Percentiles rank a stretch among this genome's conserved stretches.
Conservation (phyloP, 176 grass and related monocot genomes). For the Pontederia paniculata region DNA sequence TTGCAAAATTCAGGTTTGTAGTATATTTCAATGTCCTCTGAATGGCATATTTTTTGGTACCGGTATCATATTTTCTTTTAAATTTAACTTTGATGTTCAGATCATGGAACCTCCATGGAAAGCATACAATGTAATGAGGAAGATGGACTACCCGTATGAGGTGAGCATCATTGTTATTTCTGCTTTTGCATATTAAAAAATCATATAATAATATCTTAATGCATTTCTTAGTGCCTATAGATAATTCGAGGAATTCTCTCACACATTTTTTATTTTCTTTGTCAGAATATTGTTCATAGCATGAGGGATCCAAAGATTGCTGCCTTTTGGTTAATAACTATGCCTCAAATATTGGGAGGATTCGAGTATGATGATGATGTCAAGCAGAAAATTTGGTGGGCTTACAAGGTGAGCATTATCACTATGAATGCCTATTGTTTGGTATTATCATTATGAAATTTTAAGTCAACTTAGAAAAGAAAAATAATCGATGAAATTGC, state of each 20-base stretch:
- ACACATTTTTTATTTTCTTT: background rate
- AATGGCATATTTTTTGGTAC: background rate
- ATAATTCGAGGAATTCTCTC: no score
- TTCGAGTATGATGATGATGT: slow-evolving; percentile 29
- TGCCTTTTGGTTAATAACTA: slow-evolving; percentile 29
- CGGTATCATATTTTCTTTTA: background rate
- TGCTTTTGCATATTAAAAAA: background rate
- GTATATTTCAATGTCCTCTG: no score
- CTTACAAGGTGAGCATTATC: slow-evolving; percentile 13
- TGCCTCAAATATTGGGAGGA: slow-evolving; percentile 26
- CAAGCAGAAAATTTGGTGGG: slow-evolving; percentile 28
- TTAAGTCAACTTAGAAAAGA: no score
- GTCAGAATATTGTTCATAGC: slow-evolving; percentile 28
- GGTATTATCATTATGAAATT: background rate
- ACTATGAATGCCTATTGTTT: background rate
- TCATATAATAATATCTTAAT: background rate
- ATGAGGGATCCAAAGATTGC: slow-evolving; percentile 34
- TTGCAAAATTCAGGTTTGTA: no score
- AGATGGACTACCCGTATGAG: slow-evolving; percentile 36
- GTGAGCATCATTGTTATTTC: slow-evolving; percentile 3
- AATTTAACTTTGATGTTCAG: slow-evolving; percentile 4
- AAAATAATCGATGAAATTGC: no score
- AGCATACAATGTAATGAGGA: slow-evolving; percentile 30
- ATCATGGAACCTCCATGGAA: slow-evolving; percentile 37
- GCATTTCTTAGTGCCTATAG: background rate